Evolutionary conservation across 225 moss, liverwort and hornwort species (phyloP), one percentile per base, ranked within the genome.

Genomic region (Asterella californica): DNA sequence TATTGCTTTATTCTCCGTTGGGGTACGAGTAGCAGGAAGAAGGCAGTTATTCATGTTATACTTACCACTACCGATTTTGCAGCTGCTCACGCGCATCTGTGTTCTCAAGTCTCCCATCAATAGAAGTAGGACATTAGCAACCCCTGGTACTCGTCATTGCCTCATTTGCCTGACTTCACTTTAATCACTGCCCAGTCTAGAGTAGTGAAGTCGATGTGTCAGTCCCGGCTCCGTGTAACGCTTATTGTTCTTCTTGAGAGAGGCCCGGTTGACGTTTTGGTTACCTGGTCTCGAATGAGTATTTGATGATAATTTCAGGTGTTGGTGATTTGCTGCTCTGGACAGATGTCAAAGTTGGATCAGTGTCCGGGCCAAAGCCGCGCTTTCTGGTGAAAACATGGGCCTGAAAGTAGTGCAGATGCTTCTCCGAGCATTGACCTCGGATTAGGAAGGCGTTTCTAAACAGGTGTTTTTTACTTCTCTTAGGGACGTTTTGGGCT

Each of bases 221-320:
- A 19, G 32, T n/a, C 8, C 33, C 52, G 7, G 49, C 27, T 53
- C 3, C 52, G 6, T 74, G 74, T 45, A 68, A 70, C 42, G 17
- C 21, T 42, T 5, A 21, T 21, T 1, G 30, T 70, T 70, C 69
- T 70, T 37, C 24, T 27, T 3, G n/a, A 72, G 32, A 24, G 32
- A 50, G 30, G 17, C 49, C n/a, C 29, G 74, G 32, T 27, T 53
- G 74, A 74, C 33, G 74, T 74, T 74, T 74, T 74, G 71, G 27
- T 48, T 42, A 11, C 46, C 47, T 0, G 46, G 57, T 19, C 57
- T 57, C 17, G 57, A 57, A 42, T 42, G 4, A 42, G 42, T 42
- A n/a, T 42, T 42, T 42, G 42, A 42, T 42, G 42, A 42, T 42
- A n/a, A n/a, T n/a, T n/a, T n/a, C n/a, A n/a, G n/a, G n/a, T n/a